Percentiles rank a stretch among this genome's conserved stretches.
phyloP scores from a whole-genome alignment of 495 filamentous ascomycete genomes.

The Aspergillus steynii region DNA sequence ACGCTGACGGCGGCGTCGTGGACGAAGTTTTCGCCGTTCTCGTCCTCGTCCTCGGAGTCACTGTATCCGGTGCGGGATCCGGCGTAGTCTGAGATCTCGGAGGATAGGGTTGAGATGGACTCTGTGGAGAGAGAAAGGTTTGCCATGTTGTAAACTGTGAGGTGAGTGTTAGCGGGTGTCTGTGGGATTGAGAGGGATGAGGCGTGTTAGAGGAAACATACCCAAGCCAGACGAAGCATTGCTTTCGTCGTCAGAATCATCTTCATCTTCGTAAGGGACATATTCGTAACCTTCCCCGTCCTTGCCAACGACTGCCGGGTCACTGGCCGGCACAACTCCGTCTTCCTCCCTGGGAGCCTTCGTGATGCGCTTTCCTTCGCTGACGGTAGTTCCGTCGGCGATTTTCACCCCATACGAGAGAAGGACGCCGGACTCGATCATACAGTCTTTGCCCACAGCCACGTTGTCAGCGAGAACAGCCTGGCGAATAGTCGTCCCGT shows the following conservation, averaged over 20 bases:
- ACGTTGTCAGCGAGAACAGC: conserved; percentile 75
- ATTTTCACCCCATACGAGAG: conserved; percentile 79
- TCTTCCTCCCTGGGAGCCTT: conserved; percentile 49
- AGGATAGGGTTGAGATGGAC: conserved; percentile 75
- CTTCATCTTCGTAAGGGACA: conserved; percentile 52
- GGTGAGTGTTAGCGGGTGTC: conserved; percentile 13
- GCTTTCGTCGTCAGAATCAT: conserved; percentile 47
- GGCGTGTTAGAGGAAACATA: conserved; percentile 33
- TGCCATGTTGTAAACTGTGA: conserved; percentile 66
- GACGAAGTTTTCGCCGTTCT: conserved; percentile 72
- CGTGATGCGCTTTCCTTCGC: conserved; percentile 55
- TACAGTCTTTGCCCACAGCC: conserved; percentile 68
- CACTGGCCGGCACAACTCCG: conserved; percentile 46
- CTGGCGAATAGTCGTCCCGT: conserved; percentile 65
- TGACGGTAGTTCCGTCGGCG: conserved; percentile 56
- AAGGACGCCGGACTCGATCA: conserved; percentile 68
- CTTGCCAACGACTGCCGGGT: conserved; percentile 48
- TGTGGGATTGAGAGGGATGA: conserved; percentile 30
- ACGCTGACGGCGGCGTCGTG: conserved; percentile 82
- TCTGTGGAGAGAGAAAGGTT: conserved; percentile 69
- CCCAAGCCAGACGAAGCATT: conserved; percentile 53
- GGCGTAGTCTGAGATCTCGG: conserved; percentile 42
- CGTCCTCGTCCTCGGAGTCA: conserved; percentile 59
- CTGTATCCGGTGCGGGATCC: conserved; percentile 49
- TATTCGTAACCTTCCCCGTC: conserved; percentile 51